These are phyloP conservation scores for Yamadazyma atmosphaerica DNA, from an alignment of 1,139 yeast species.

Conservation along the genomic window DNA sequence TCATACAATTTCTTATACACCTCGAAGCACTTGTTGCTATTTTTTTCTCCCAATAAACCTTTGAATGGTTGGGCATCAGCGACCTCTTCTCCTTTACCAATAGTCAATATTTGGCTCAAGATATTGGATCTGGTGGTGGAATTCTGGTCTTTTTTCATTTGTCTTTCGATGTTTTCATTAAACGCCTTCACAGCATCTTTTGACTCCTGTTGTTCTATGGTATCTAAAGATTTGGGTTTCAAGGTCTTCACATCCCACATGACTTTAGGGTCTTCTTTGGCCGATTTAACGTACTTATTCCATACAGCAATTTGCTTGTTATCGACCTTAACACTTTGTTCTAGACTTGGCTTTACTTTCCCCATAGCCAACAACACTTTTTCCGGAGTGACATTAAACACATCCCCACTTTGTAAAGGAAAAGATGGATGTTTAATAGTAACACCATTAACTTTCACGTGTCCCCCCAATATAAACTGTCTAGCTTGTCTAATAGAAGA, in stretches of 20 bases:
- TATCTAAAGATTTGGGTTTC: conserved; percentile 42
- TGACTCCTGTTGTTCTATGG: conserved; percentile 21
- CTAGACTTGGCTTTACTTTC: conserved; percentile 72
- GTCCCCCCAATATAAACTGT: conserved; percentile 78
- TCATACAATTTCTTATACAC: conserved; percentile 29
- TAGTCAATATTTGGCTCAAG: conserved; percentile 39
- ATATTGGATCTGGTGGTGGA: conserved; percentile 45
- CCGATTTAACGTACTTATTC: conserved; percentile 67
- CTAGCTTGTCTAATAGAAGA: conserved; percentile 93
- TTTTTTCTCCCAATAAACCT: conserved; percentile 21
- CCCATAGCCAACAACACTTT: conserved; percentile 87
- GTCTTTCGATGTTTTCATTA: conserved; percentile 27
- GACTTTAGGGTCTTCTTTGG: conserved; percentile 57
- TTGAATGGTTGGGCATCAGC: conserved; percentile 21
- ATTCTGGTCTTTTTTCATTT: conserved; percentile 41
- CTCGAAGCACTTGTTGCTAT: conserved; percentile 33
- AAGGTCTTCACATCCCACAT: conserved; percentile 56
- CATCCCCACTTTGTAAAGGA: conserved; percentile 79
- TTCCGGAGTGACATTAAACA: conserved; percentile 82
- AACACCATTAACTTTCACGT: conserved; percentile 79
- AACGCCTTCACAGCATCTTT: conserved; percentile 23
- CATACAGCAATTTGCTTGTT: conserved; percentile 69
- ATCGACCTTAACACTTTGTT: conserved; percentile 66
- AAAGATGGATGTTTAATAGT: conserved; percentile 77
- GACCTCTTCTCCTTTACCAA: conserved; percentile 23